phyloP scores from a whole-genome alignment of 2,329 filamentous ascomycete genomes.

The Calonectria ilicicola region DNA sequence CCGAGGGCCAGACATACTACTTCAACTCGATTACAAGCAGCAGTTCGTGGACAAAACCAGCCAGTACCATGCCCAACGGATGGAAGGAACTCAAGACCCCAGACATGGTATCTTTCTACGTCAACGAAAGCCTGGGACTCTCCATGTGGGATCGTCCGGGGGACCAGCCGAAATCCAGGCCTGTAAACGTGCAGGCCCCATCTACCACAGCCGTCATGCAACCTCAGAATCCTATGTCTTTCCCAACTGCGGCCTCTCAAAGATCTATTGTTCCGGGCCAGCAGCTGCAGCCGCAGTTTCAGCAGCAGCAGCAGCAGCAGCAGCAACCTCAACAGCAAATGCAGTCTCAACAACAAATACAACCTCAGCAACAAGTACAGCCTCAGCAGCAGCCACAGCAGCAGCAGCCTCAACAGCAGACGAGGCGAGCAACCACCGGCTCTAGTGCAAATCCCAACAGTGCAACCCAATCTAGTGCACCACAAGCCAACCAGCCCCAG shows the following conservation, averaged over 20 bases:
- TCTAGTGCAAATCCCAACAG: neutral
- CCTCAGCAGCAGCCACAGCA: neutral
- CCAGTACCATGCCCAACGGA: slow-evolving; percentile 35
- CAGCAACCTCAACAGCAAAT: neutral
- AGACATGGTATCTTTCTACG: slow-evolving; percentile 40
- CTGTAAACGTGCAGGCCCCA: neutral
- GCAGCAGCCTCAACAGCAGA: neutral
- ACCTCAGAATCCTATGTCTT: too few species aligned
- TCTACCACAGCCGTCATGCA: too few species aligned
- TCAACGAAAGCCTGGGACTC: slow-evolving; percentile 41
- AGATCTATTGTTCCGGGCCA: neutral
- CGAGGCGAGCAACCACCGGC: neutral
- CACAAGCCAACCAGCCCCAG: neutral
- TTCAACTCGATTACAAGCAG: slow-evolving; percentile 37
- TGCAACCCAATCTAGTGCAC: neutral
- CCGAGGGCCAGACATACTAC: slow-evolving; percentile 38
- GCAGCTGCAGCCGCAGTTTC: neutral
- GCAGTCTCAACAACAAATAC: too few species aligned
- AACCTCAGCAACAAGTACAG: too few species aligned
- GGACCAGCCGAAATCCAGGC: slow-evolving; percentile 34
- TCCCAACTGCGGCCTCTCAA: too few species aligned
- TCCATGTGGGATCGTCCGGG: slow-evolving; percentile 45
- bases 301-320: too few species aligned
- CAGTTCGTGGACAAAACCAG: slow-evolving; percentile 40
- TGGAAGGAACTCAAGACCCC: slow-evolving; percentile 44